These are phyloP conservation scores for Ligustrum vulgare DNA, from an alignment of 257 asterid species.

Conservation along the genomic window DNA sequence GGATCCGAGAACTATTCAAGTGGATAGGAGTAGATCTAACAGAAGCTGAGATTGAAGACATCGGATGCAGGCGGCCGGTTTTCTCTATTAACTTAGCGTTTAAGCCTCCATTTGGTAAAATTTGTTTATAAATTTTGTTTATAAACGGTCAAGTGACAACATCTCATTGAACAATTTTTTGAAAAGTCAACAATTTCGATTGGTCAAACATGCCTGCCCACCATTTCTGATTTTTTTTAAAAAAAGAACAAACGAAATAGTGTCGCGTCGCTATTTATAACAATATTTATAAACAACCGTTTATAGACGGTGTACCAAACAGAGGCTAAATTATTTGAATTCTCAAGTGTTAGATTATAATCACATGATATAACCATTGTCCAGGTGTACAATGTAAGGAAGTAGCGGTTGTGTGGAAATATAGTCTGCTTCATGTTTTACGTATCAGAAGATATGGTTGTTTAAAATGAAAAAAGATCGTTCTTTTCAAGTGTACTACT, in stretches of 20 bases:
- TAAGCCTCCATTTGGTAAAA: no score
- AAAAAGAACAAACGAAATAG: no score
- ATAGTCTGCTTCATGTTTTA: constrained; percentile 22
- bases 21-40: constrained; percentile 45
- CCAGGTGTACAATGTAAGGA: constrained; percentile 28
- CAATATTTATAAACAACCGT: no score
- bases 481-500: background rate
- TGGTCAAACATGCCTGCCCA: no score
- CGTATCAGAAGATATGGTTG: constrained; percentile 12
- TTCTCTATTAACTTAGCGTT: background rate
- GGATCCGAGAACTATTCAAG: constrained; percentile 44
- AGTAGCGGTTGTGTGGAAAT: constrained; percentile 18
- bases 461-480: constrained; percentile 2
- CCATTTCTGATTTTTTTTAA: no score
- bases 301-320: no score
- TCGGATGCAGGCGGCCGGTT: constrained; percentile 22
- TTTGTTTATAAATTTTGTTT: no score
- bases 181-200: no score
- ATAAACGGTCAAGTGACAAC: no score
- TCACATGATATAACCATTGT: constrained; percentile 9
- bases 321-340: constrained; percentile 13
- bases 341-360: constrained; percentile 27
- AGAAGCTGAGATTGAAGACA: constrained; percentile 32
- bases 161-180: no score
- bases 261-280: no score